These are phyloP conservation scores for Candida maltosa DNA, from an alignment of 805 yeast species.

Conservation along the genomic window DNA sequence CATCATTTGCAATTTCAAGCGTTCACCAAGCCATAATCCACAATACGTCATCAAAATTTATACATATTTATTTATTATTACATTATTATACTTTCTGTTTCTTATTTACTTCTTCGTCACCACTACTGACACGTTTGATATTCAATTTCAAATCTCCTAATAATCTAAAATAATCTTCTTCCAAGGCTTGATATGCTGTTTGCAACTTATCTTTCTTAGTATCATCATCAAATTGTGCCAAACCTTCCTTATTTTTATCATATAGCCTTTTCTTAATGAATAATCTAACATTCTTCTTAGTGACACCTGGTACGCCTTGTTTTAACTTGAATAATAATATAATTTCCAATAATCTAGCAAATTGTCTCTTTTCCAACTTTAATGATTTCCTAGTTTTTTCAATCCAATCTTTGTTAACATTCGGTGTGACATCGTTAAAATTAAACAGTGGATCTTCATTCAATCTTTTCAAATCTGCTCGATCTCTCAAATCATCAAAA, in stretches of 20 bases:
- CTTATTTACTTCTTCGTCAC: no score
- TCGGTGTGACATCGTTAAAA: constrained; percentile 21
- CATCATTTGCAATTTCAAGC: no score
- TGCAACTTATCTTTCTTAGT: constrained; percentile 70
- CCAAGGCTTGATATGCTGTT: constrained; percentile 66
- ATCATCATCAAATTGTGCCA: constrained; percentile 59
- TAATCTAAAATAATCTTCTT: constrained; percentile 68
- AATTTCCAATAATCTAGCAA: constrained; percentile 77
- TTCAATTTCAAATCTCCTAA: constrained; percentile 26
- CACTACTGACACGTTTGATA: constrained; percentile 3
- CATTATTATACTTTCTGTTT: no score
- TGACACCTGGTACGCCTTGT: constrained; percentile 15
- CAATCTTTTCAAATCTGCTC: constrained; percentile 58
- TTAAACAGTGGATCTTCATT: constrained; percentile 10
- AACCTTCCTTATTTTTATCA: constrained; percentile 76
- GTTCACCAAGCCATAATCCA: no score
- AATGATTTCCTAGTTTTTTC: constrained; percentile 29
- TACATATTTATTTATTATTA: no score
- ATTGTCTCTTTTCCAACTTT: constrained; percentile 77
- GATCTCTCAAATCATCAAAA: constrained; percentile 87
- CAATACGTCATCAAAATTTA: no score
- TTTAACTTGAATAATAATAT: constrained; percentile 44
- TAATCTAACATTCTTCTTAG: constrained; percentile 45
- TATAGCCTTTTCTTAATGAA: constrained; percentile 74
- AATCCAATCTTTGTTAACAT: constrained; percentile 36